Percentiles rank a stretch among this genome's conserved stretches.
These are phyloP conservation scores for Xylaria digitata DNA, from an alignment of 2,329 filamentous ascomycete genomes.

Conservation along the genomic window DNA sequence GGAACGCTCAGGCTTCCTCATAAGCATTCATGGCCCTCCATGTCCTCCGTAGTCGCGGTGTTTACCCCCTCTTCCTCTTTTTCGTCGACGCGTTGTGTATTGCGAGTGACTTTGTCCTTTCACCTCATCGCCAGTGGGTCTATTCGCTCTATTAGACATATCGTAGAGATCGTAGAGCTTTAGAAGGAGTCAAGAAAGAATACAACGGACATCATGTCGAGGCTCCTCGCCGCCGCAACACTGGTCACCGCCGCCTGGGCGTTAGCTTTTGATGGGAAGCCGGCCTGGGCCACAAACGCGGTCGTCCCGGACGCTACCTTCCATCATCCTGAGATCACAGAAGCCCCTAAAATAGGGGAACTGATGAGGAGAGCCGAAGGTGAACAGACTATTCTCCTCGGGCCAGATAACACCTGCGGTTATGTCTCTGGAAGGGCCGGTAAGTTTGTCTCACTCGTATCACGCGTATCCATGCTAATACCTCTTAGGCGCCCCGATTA, in stretches of 20 bases:
- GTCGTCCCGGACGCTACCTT: slow-evolving; percentile 52
- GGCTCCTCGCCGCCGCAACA: slow-evolving; percentile 45
- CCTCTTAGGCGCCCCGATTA: slow-evolving; percentile 53
- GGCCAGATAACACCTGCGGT: slow-evolving; percentile 63
- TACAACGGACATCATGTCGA: slow-evolving; percentile 41
- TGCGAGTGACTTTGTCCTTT: slow-evolving; percentile 19
- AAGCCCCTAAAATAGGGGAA: slow-evolving; percentile 52
- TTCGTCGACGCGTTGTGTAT: slow-evolving; percentile 17
- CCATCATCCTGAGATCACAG: slow-evolving; percentile 56
- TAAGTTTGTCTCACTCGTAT: slow-evolving; percentile 38
- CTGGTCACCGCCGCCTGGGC: slow-evolving; percentile 53
- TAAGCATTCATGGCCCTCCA: slow-evolving; percentile 30
- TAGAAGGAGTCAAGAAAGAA: slow-evolving; percentile 26
- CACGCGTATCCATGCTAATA: slow-evolving; percentile 17
- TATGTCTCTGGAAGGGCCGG: slow-evolving; percentile 57
- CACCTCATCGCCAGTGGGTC: slow-evolving; percentile 21
- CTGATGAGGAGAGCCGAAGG: slow-evolving; percentile 49
- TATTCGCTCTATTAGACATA: slow-evolving; percentile 11
- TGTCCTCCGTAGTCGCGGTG: slow-evolving; percentile 20
- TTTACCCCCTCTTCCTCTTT: slow-evolving; percentile 29
- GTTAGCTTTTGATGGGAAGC: slow-evolving; percentile 48
- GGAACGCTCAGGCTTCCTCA: slow-evolving; percentile 12
- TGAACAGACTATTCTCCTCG: slow-evolving; percentile 56
- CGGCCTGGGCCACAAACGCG: slow-evolving; percentile 52
- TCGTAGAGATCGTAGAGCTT: slow-evolving; percentile 15